Evolutionary conservation across 2,329 filamentous ascomycete genomes (phyloP), one percentile per base, ranked within the genome.

Genomic region (Pseudocercospora fijiensis): DNA sequence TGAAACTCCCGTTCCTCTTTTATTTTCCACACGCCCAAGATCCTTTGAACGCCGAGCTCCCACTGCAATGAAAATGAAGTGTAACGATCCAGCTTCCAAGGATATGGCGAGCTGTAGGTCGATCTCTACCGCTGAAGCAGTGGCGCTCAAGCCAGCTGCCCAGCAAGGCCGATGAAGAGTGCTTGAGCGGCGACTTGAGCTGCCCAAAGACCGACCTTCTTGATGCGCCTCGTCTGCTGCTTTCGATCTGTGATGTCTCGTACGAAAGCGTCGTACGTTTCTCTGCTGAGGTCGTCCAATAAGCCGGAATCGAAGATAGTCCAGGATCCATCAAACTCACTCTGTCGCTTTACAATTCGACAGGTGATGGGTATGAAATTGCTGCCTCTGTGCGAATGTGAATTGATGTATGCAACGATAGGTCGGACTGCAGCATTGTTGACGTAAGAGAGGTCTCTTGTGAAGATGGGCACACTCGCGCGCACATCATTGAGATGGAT

Each of bases 381-480:
- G 74, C 89, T 89, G n/a, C 63, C 63, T 28, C 68, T 60, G 49
- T 66, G 69, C 16, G 65, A 67, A 76, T 92, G 91, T 47, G 92
- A 91, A 78, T 99, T 99, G 78, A 99, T 98, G 76, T 98, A 99
- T 6, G 95, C 95, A 45, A 99, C 93, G 65, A 99, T 99, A 16
- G 95, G 95, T 4, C 95, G 88, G 37, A 98, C 91, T 4, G 98
- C 87, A 1, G 95, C 92, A 76, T 96, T 96, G 78, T 97, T 98
- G 72, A 97, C 90, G 76, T 98, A 99, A 0, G 92, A 96, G 56
- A 98, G 86, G 74, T 97, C 90, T 16, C 87, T 89, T 1, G 90
- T 96, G 79, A 99, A 98, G 57, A 98, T 85, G 0, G 95, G 95
- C 1, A 99, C 93, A 2, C 90, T 89, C 27, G 95, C 95, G 70